Evolutionary conservation across 2,329 filamentous ascomycete genomes (phyloP).

Genomic region (Neofusicoccum sp.): DNA sequence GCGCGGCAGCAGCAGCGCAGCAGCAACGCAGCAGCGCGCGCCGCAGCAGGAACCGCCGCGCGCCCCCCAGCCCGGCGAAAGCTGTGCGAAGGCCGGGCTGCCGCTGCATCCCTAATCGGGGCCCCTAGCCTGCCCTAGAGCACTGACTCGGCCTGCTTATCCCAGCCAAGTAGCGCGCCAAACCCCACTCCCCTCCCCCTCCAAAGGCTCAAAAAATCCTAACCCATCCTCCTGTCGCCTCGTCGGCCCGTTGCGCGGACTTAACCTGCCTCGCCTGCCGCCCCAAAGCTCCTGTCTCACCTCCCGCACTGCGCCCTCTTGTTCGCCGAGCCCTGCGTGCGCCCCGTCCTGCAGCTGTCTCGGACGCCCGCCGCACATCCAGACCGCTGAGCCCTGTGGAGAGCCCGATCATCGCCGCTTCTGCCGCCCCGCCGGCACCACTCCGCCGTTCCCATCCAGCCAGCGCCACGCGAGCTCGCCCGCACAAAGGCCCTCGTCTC

Average conservation of each 20-base stretch:
- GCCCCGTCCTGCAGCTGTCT: background rate
- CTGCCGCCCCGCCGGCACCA: conserved; percentile 1
- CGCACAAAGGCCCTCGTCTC: conserved; percentile 6
- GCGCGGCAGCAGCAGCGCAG: background rate
- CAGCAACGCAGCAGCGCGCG: background rate
- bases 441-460: conserved; percentile 13
- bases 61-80: background rate
- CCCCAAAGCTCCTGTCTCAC: background rate
- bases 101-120: conserved; percentile 3
- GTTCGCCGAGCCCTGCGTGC: background rate
- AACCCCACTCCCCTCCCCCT: conserved; percentile 17
- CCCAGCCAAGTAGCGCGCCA: conserved; percentile 16
- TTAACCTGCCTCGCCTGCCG: background rate
- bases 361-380: background rate
- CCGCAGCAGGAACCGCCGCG: background rate
- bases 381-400: background rate
- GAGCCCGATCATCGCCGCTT: conserved; percentile 10
- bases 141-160: conserved; percentile 13
- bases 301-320: background rate
- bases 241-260: conserved; percentile 18
- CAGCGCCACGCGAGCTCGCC: background rate
- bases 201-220: conserved; percentile 14
- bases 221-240: conserved; percentile 14
- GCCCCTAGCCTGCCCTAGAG: conserved; percentile 8
- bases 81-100: background rate